Conservation (phyloP, 2,329 filamentous ascomycete genomes). For the Hypoxylon sp. region DNA sequence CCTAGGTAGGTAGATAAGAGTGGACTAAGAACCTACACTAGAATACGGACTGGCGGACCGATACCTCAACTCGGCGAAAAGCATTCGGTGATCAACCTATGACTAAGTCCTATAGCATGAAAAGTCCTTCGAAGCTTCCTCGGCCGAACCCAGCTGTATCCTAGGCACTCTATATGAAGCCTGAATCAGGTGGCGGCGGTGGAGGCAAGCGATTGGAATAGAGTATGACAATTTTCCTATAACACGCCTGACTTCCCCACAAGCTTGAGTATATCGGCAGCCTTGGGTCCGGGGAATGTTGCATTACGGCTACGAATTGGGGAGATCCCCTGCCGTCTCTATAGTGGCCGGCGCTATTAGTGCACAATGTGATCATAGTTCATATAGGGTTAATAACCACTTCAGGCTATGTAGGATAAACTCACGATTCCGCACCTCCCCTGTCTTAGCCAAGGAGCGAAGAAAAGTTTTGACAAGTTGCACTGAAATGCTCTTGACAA, state of each 20-base stretch:
- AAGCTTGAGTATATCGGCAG: slow-evolving; percentile 26
- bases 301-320: slow-evolving; percentile 22
- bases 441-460: background rate
- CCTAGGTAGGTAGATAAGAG: background rate
- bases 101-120: slow-evolving; percentile 2
- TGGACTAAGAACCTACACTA: background rate
- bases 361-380: slow-evolving; percentile 30
- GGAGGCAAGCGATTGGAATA: slow-evolving; percentile 31
- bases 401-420: slow-evolving; percentile 49
- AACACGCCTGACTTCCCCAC: slow-evolving; percentile 19
- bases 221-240: slow-evolving; percentile 6
- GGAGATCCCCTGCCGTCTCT: slow-evolving; percentile 19
- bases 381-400: slow-evolving; percentile 25
- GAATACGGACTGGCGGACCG: slow-evolving; percentile 32
- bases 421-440: slow-evolving; percentile 17
- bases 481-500: background rate
- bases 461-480: background rate
- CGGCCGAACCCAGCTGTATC: slow-evolving; percentile 24
- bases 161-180: slow-evolving; percentile 24
- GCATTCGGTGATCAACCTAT: slow-evolving; percentile 3
- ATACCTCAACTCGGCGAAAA: slow-evolving; percentile 20
- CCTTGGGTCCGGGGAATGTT: slow-evolving; percentile 41
- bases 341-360: slow-evolving; percentile 19
- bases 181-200: slow-evolving; percentile 26
- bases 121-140: slow-evolving; percentile 24